Base-by-base conservation (phyloP, 1,139 yeast genomes). In the Debaryomyces sp. region DNA sequence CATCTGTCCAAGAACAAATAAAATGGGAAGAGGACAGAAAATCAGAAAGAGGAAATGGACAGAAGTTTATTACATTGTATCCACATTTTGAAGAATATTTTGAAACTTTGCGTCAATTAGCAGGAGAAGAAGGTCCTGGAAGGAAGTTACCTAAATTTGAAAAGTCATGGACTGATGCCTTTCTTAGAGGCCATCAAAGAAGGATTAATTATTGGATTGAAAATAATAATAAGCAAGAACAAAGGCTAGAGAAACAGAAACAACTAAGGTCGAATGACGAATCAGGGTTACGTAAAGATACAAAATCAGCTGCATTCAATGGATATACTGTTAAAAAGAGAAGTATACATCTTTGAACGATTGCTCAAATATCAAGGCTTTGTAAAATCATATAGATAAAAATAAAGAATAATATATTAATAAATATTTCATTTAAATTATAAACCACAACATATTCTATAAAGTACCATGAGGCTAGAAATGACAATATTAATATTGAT, bases 11-110 rank as follows among this genome's bases (percentile, higher is more conserved):
- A 6, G 68, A 62, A 10, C 78, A 73, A 49, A 46, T 56, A 6
- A 44, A 56, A 33, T 74, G 79, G 79, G 59, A 60, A 10, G 43
- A 50, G 6, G 51, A 59, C 17, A 57, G 77, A 50, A 56, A 60
- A 35, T 52, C 55, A 27, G 50, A 44, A n/a, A 63, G 60, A 47
- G 73, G 73, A 1, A 68, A 71, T 32, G 76, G 52, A 15, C 53
- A 52, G 17, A 50, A 52, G 17, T 62, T 51, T 48, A 53, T 50
- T 13, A 52, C 56, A 22, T 51, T 65, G 26, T 53, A 51, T 34
- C 67, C 66, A 3, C 60, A 64, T 17, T 65, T 56, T 47, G 61
- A 62, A 46, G 56, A 54, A 21, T 65, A 63, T 43, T 65, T 64
- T 44, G 64, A 64, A 36, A 52, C 50, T 2, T 45, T 64, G 13